Conservation (phyloP, 345 rosid species). For the Crucihimalaya himalaica region DNA sequence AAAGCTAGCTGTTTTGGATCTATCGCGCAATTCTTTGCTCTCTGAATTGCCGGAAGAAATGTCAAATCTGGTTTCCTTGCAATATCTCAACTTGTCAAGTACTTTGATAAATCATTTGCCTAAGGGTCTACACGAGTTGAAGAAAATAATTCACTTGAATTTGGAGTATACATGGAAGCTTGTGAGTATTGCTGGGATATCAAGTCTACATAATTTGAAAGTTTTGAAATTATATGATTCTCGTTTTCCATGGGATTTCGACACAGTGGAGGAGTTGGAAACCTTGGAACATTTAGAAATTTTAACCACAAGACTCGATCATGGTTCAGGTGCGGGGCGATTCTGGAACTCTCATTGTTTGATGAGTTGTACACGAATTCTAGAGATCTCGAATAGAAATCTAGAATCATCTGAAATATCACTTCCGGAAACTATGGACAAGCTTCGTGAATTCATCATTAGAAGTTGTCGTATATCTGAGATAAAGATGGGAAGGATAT, state of each 20-base stretch:
- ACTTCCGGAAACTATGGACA: not conserved
- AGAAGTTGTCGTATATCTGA: fast-evolving
- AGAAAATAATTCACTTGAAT: not conserved
- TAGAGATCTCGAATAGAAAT: not conserved
- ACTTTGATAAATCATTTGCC: not conserved
- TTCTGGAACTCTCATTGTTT: not conserved
- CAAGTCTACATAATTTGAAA: not conserved
- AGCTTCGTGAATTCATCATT: not conserved
- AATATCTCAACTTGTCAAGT: slow-evolving; percentile 1
- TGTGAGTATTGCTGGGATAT: not conserved
- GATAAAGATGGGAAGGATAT: slow-evolving; percentile 6
- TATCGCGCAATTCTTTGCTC: not conserved
- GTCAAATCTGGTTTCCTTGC: slow-evolving; percentile 23
- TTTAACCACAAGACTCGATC: fast-evolving
- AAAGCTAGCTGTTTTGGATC: slow-evolving; percentile 39
- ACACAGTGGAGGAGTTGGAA: slow-evolving; percentile 5
- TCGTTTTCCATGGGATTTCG: not conserved
- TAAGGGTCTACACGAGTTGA: not conserved
- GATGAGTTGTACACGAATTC: not conserved
- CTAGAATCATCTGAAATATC: not conserved
- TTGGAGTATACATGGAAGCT: fast-evolving
- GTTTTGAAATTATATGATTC: fast-evolving
- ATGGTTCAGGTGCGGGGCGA: fast-evolving
- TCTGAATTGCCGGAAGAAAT: not conserved
- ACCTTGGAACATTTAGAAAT: not conserved